Conservation (phyloP, 495 filamentous ascomycete genomes). For the Barbatosphaeria neglecta region DNA sequence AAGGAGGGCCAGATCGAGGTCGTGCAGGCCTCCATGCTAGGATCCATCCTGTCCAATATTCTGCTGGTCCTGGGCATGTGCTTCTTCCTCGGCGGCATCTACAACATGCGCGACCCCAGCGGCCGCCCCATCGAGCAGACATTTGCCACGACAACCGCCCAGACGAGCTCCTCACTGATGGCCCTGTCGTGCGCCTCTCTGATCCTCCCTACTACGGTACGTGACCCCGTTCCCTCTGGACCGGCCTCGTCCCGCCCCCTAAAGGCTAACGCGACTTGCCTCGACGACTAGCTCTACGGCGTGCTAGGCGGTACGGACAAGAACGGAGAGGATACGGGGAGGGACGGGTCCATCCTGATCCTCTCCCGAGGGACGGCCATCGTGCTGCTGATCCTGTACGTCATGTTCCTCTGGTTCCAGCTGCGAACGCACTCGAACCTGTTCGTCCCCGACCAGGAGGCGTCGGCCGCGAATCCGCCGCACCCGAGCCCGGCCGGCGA, state of each 20-base stretch:
- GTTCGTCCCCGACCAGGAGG: conserved; percentile 67
- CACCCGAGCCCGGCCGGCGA: no score
- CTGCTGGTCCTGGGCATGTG: conserved; percentile 93
- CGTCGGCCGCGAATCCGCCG: conserved; percentile 21
- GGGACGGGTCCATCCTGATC: conserved; percentile 56
- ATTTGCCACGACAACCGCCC: conserved; percentile 82
- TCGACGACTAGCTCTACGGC: conserved; percentile 29
- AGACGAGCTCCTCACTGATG: conserved; percentile 95
- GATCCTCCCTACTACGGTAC: conserved; percentile 83
- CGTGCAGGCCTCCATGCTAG: conserved; percentile 95
- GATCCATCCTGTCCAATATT: conserved; percentile 91
- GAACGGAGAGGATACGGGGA: conserved; percentile 36
- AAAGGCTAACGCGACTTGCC: neutral
- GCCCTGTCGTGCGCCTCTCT: conserved; percentile 80
- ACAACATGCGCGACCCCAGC: conserved; percentile 31
- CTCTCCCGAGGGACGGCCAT: conserved; percentile 86
- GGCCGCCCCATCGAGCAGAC: conserved; percentile 47
- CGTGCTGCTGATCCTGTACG: conserved; percentile 78
- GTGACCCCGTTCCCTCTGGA: conserved; percentile 13
- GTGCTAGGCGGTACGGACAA: conserved; percentile 24
- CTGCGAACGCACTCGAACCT: conserved; percentile 67
- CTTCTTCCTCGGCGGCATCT: conserved; percentile 79
- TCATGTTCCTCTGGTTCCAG: conserved; percentile 86
- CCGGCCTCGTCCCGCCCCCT: neutral
- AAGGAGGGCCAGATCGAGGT: conserved; percentile 80